Percentiles rank a stretch among this genome's conserved stretches.
Conservation (phyloP, 2,329 filamentous ascomycete species). For the Trichoderma sp. region DNA sequence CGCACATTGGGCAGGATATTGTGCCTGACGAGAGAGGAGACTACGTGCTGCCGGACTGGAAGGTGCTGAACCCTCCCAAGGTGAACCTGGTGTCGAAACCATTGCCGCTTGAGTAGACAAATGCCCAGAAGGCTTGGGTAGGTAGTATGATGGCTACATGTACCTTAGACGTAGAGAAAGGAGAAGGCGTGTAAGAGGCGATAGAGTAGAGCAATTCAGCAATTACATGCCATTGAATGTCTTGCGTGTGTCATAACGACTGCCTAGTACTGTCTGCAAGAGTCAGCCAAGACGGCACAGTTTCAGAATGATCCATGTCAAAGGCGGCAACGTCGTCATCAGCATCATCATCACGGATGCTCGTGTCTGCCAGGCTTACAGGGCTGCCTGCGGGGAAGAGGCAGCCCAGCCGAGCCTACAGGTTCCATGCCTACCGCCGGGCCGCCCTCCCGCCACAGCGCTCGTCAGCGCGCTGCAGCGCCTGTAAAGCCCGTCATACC, state of each 20-base stretch:
- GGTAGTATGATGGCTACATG: not conserved
- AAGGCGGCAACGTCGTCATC: no score
- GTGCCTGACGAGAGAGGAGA: conserved; percentile 44
- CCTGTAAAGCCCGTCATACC: not conserved
- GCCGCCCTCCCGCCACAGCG: not conserved
- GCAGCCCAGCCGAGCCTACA: not conserved
- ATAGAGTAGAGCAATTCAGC: not conserved
- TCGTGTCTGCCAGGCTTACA: not conserved
- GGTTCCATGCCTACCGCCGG: not conserved
- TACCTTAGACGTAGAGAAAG: not conserved
- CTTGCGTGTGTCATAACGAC: no score
- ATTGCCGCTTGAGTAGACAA: not conserved
- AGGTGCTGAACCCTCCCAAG: conserved; percentile 15
- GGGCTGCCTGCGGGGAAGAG: conserved; percentile 15
- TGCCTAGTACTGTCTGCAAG: no score
- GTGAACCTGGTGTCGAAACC: not conserved
- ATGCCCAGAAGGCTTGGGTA: not conserved
- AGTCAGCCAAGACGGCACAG: no score
- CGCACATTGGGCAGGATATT: conserved; percentile 53
- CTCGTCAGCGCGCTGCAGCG: not conserved
- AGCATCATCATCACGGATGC: not conserved
- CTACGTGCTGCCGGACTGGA: conserved; percentile 49
- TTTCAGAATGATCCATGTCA: no score
- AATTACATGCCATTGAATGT: no score
- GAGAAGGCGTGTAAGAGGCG: not conserved